phyloP scores from a whole-genome alignment of 129 eudicot species.

The Daucus carota region DH1_v3.0 NC_030382.2:45333001-45333500 shows the following conservation, averaged over 20 bases:
- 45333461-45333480: neutral
- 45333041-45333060: neutral
- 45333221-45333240: constrained; percentile 73
- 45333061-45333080: neutral
- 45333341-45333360: too few relatives aligned
- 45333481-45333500: too few relatives aligned
- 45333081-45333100: neutral
- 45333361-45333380: neutral
- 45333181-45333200: constrained; percentile 46
- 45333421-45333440: neutral
- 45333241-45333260: constrained; percentile 77
- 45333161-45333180: too few relatives aligned
- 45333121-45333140: neutral
- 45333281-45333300: constrained; percentile 59
- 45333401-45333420: neutral
- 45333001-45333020: neutral
- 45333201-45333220: constrained; percentile 52
- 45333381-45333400: neutral
- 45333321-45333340: neutral
- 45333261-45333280: constrained; percentile 71
- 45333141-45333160: neutral
- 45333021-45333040: neutral
- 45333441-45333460: neutral
- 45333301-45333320: constrained; percentile 8
- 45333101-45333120: neutral